Evolutionary conservation across 352 stramenopile genomes (phyloP), one percentile per base, ranked within the genome.

Genomic region (Phytopythium montanum): DNA sequence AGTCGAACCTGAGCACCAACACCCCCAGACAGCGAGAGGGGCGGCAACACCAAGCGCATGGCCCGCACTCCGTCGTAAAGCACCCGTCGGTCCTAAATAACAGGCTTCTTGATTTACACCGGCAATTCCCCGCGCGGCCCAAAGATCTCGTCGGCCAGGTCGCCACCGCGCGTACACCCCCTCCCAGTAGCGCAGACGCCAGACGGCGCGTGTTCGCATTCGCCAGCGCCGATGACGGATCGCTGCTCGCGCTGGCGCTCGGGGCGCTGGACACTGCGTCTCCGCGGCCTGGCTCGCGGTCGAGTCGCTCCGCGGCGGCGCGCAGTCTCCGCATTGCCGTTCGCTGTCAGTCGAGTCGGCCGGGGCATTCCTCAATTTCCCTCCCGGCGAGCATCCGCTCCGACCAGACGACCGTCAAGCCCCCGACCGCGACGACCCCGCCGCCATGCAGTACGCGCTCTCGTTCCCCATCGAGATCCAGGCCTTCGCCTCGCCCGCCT

Each of bases 351-450:
- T 12, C 45, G 45, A 52, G 45, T 52, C 36, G 36, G 12, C 45
- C 16, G 16, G 14, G 23, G 13, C 45, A 52, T 52, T 52, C 23
- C 25, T 23, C 25, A 52, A 52, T 52, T 7, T 52, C 25, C 45
- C 18, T 6, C 26, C n/a, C 45, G 45, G 45, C 26, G 45, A 23
- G 45, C 26, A 52, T 52, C 45, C 26, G 45, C 45, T 12, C 45
- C 45, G 45, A 52, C 45, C 13, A 14, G 54, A 36, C 62, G n/a
- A 61, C 44, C 14, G 31, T 16, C 16, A 63, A 60, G 3, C 34
- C 45, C 19, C 34, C 46, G 46, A 46, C 36, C 25, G 12, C 26
- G 3, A 18, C 45, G 25, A 52, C 25, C n/a, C n/a, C n/a, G 45
- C 23, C 21, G 16, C 25, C 25, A 52, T 52, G 45, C 45, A 52